These are phyloP conservation scores for Naematelia aurantialba DNA, from an alignment of 768 basidiomycete genomes.

Conservation along the genomic window DNA sequence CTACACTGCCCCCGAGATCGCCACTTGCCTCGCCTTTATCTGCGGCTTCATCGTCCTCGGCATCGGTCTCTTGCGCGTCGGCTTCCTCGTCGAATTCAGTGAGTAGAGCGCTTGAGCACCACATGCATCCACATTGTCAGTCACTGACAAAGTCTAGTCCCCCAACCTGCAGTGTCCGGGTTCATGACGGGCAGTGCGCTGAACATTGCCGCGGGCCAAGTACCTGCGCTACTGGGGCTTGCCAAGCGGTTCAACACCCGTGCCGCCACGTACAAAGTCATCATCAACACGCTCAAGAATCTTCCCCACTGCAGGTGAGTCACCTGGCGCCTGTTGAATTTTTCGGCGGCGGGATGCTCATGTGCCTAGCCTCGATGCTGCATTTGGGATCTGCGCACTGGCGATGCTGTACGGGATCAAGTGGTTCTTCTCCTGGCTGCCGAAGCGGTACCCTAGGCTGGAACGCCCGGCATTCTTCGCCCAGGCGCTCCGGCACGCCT, in stretches of 20 bases:
- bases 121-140: conserved; percentile 62
- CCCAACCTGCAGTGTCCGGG: conserved; percentile 51
- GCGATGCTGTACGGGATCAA: conserved; percentile 52
- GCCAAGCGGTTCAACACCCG: conserved; percentile 75
- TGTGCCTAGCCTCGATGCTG: conserved; percentile 70
- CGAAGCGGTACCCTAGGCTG: conserved; percentile 37
- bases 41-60: conserved; percentile 87
- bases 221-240: conserved; percentile 85
- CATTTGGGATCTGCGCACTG: conserved; percentile 78
- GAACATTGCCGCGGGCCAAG: conserved; percentile 80
- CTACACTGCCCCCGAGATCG: conserved; percentile 71
- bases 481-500: conserved; percentile 50
- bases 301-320: conserved; percentile 52
- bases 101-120: conserved; percentile 54
- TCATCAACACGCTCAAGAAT: conserved; percentile 88
- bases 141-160: conserved; percentile 61
- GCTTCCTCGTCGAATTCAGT: conserved; percentile 91
- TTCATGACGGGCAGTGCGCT: conserved; percentile 98
- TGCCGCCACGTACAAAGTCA: conserved; percentile 75
- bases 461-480: conserved; percentile 64
- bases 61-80: conserved; percentile 81
- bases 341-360: background rate
- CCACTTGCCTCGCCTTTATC: conserved; percentile 75
- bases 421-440: conserved; percentile 37
- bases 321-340: background rate